Evolutionary conservation across 2,329 filamentous ascomycete genomes (phyloP).

Genomic region (Pezicula rhizophila): DNA sequence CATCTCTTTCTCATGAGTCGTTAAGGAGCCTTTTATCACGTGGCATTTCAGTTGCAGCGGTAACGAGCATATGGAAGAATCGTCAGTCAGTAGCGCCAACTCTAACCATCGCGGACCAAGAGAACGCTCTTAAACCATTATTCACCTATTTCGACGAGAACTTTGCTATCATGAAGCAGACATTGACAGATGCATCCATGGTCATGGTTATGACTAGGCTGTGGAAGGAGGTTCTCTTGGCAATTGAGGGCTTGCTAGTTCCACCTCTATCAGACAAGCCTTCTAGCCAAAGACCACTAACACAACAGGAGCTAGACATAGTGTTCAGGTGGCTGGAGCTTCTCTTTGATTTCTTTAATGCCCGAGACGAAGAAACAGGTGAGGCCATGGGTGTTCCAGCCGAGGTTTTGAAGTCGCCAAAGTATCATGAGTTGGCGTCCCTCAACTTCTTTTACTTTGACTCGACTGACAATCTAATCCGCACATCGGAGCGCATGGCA

Average conservation of each 20-base stretch:
- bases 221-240: conserved; percentile 95
- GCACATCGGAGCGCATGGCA: conserved; percentile 95
- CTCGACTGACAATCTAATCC: conserved; percentile 80
- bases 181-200: conserved; percentile 93
- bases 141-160: conserved; percentile 98
- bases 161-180: conserved; percentile 98
- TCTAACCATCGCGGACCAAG: conserved; percentile 66
- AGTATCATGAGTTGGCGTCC: conserved; percentile 95
- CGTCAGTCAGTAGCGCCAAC: conserved; percentile 48
- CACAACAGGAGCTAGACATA: conserved; percentile 83
- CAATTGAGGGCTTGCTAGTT: conserved; percentile 83
- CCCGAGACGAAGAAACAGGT: conserved; percentile 74
- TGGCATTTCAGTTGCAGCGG: conserved; percentile 62
- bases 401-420: conserved; percentile 90
- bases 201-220: conserved; percentile 94
- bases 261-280: conserved; percentile 93
- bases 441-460: conserved; percentile 99
- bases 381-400: conserved; percentile 83
- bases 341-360: conserved; percentile 92
- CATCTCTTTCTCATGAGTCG: conserved; percentile 78
- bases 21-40: conserved; percentile 68
- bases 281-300: conserved; percentile 76
- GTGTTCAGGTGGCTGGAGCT: conserved; percentile 92
- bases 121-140: conserved; percentile 74
- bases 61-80: conserved; percentile 65